Evolutionary conservation across 179 eudicot genomes (phyloP).

Genomic region (Heliamphora pulchella): DNA sequence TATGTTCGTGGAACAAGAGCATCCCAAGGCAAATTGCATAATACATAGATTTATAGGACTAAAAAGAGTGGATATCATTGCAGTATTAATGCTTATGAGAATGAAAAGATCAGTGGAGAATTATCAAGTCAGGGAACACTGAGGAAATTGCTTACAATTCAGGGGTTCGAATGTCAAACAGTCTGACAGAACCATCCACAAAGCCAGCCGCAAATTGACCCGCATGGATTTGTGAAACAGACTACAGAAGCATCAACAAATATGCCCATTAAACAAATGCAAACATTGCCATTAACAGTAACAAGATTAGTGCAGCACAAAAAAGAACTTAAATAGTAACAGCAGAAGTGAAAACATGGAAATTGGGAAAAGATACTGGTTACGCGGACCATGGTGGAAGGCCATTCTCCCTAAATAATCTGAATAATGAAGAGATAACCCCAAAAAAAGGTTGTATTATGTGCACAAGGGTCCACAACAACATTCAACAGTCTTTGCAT

Average conservation of each 20-base stretch:
- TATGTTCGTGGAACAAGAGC: background rate
- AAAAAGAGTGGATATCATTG: background rate
- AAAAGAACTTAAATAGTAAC: background rate
- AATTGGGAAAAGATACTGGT: background rate
- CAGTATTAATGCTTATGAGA: conserved; percentile 3
- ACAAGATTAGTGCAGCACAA: background rate
- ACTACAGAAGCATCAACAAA: conserved; percentile 31
- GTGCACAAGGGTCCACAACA: background rate
- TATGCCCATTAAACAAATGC: background rate
- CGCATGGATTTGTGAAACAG: conserved; percentile 88
- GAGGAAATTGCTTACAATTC: conserved; percentile 49
- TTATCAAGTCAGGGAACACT: background rate
- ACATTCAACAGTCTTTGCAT: background rate
- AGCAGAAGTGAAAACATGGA: background rate
- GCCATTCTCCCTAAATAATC: too few species aligned
- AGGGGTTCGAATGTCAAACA: conserved; percentile 79
- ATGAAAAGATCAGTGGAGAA: background rate
- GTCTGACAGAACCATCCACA: conserved; percentile 76
- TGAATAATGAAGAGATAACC: too few species aligned
- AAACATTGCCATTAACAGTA: background rate
- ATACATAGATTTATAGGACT: background rate
- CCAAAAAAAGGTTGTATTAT: background rate
- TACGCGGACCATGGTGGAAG: too few species aligned
- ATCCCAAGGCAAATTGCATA: background rate
- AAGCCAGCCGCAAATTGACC: conserved; percentile 91